Evolutionary conservation across 768 basidiomycete species (phyloP).

Genomic region (Dentipellis fragilis): DNA sequence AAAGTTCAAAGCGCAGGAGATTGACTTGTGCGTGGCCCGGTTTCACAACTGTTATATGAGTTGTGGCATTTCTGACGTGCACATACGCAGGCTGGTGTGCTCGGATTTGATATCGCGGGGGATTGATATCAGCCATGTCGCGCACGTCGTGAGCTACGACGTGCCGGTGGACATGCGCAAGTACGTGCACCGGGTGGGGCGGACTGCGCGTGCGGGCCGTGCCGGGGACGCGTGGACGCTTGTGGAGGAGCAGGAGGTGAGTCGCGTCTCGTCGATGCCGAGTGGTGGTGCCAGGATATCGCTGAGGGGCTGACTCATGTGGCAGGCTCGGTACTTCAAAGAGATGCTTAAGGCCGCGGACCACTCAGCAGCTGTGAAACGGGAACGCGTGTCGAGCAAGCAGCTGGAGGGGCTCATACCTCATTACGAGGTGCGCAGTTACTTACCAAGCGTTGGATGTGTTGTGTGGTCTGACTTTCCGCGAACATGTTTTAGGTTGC

Average conservation of each 20-base stretch:
- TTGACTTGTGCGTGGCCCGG: conserved; percentile 59
- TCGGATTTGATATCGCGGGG: conserved; percentile 95
- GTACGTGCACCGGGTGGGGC: conserved; percentile 94
- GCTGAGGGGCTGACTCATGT: neutral
- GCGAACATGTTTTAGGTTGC: conserved; percentile 1
- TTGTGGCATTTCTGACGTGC: neutral
- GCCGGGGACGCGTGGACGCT: conserved; percentile 88
- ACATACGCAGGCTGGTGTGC: conserved; percentile 65
- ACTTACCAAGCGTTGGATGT: too few relatives aligned
- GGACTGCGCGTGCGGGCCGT: conserved; percentile 90
- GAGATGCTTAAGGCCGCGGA: conserved; percentile 11
- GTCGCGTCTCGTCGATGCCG: neutral
- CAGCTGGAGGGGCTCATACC: conserved; percentile 6
- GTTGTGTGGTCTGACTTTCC: neutral
- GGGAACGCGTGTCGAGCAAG: neutral
- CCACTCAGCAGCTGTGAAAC: conserved; percentile 1
- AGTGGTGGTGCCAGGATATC: neutral
- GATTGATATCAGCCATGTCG: conserved; percentile 87
- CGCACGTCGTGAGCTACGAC: conserved; percentile 93
- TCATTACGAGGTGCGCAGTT: conserved; percentile 7
- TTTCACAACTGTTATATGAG: neutral
- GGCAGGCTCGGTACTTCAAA: conserved; percentile 13
- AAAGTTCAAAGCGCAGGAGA: conserved; percentile 69
- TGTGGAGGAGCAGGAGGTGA: conserved; percentile 88
- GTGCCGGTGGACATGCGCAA: conserved; percentile 96